These are phyloP conservation scores for Fusarium xylarioides DNA, from an alignment of 2,329 filamentous ascomycete species.

Conservation along the genomic window DNA sequence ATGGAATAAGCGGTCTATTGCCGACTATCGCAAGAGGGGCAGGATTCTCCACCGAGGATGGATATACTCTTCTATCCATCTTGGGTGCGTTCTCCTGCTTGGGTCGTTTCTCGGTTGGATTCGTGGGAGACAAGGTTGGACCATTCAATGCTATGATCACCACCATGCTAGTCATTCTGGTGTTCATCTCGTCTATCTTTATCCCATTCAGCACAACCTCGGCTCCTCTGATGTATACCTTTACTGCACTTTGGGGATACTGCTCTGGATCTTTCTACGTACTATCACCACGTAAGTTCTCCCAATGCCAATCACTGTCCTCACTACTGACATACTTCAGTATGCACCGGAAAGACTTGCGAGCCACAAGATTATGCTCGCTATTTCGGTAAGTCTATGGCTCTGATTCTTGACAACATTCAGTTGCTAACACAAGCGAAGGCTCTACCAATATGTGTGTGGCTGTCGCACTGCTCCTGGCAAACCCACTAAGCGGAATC, in stretches of 20 bases:
- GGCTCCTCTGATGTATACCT: slow-evolving; percentile 52
- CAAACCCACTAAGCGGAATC: slow-evolving; percentile 55
- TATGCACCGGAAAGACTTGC: slow-evolving; percentile 57
- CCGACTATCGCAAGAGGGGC: slow-evolving; percentile 53
- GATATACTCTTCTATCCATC: slow-evolving; percentile 54
- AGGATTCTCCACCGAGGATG: slow-evolving; percentile 46
- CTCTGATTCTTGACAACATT: fast-evolving
- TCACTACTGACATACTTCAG: slow-evolving; percentile 26
- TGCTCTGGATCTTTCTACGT: slow-evolving; percentile 57
- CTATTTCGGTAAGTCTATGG: slow-evolving; percentile 43
- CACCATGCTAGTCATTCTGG: slow-evolving; percentile 43
- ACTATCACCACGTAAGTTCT: slow-evolving; percentile 42
- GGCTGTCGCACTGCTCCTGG: slow-evolving; percentile 54
- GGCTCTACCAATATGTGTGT: slow-evolving; percentile 57
- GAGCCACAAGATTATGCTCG: slow-evolving; percentile 55
- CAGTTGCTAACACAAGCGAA: slow-evolving; percentile 24
- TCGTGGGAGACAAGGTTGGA: slow-evolving; percentile 53
- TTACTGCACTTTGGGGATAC: slow-evolving; percentile 58
- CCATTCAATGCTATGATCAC: slow-evolving; percentile 50
- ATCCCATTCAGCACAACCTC: slow-evolving; percentile 53
- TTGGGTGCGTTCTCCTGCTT: slow-evolving; percentile 54
- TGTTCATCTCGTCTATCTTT: slow-evolving; percentile 52
- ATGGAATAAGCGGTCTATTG: slow-evolving; percentile 55
- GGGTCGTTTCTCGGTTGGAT: slow-evolving; percentile 53
- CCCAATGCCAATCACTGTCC: fast-evolving